These are phyloP conservation scores for Phaeophleospora eucalypticola DNA, from an alignment of 2,329 filamentous ascomycete species.

Conservation along the genomic window DNA sequence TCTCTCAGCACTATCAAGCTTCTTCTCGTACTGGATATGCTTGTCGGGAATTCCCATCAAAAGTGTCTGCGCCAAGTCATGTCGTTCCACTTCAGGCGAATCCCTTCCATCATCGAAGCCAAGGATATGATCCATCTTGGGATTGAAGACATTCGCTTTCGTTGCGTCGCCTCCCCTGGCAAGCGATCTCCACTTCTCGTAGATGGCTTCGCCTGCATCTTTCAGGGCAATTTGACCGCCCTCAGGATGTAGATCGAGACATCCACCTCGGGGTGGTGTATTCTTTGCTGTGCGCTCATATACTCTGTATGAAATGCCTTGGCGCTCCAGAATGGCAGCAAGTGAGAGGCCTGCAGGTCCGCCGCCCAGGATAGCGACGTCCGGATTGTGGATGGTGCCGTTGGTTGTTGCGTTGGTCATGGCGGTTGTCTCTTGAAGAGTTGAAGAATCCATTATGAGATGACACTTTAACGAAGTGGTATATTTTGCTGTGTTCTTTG, in stretches of 20 bases:
- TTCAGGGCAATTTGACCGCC: constrained; percentile 29
- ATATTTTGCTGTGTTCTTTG: too few relatives aligned
- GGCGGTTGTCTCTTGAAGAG: too few relatives aligned
- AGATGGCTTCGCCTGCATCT: constrained; percentile 25
- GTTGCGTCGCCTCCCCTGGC: constrained; percentile 26
- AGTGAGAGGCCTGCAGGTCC: constrained; percentile 31
- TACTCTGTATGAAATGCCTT: constrained; percentile 24
- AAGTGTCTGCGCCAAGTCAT: constrained; percentile 35
- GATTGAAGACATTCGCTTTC: constrained; percentile 18
- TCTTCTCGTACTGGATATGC: constrained; percentile 34
- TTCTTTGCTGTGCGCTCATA: constrained; percentile 22
- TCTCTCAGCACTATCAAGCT: constrained; percentile 21
- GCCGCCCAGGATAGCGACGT: constrained; percentile 32
- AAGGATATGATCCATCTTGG: constrained; percentile 10
- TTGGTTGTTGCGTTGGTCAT: neutral
- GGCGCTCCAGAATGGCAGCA: constrained; percentile 24
- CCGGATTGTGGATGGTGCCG: neutral
- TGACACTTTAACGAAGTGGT: too few relatives aligned
- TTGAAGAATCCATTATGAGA: too few relatives aligned
- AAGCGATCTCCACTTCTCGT: constrained; percentile 25
- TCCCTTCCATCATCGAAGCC: constrained; percentile 25
- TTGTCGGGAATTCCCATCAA: constrained; percentile 33
- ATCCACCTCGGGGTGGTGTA: constrained; percentile 24
- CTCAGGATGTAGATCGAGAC: constrained; percentile 30
- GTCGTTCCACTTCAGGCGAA: constrained; percentile 41